phyloP scores from a whole-genome alignment of 2,329 filamentous ascomycete genomes.

The Fusarium sp. region DNA sequence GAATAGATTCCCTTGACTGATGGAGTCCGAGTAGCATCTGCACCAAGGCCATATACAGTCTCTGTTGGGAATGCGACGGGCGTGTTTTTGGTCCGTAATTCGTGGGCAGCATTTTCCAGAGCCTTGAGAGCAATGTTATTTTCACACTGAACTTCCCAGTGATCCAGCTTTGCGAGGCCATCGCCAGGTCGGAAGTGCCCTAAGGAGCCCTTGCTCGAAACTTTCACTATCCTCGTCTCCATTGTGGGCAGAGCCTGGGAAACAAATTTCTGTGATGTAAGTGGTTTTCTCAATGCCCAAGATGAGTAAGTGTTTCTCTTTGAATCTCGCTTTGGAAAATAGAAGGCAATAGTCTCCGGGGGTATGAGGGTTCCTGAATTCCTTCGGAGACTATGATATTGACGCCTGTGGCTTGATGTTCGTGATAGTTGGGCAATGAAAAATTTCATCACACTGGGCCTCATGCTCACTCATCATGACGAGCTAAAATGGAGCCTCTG shows the following conservation, averaged over 20 bases:
- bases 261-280: slow-evolving; percentile 44
- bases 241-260: slow-evolving; percentile 45
- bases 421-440: slow-evolving; percentile 42
- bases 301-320: background rate
- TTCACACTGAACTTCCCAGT: slow-evolving; percentile 56
- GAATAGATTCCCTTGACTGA: slow-evolving; percentile 93
- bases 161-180: slow-evolving; percentile 53
- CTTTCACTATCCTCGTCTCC: slow-evolving; percentile 57
- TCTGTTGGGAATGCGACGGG: slow-evolving; percentile 98
- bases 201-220: slow-evolving; percentile 50
- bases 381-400: slow-evolving; percentile 14
- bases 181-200: slow-evolving; percentile 51
- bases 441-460: slow-evolving; percentile 45
- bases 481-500: slow-evolving; percentile 42
- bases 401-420: slow-evolving; percentile 25
- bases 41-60: slow-evolving; percentile 97
- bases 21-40: slow-evolving; percentile 86
- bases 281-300: slow-evolving; percentile 34
- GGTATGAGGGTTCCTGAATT: background rate
- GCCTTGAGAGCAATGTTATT: slow-evolving; percentile 51
- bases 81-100: slow-evolving; percentile 73
- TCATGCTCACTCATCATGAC: slow-evolving; percentile 47
- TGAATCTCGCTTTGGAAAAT: slow-evolving; percentile 15
- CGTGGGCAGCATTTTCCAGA: slow-evolving; percentile 74
- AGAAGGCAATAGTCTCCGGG: background rate